Evolutionary conservation across 2,329 filamentous ascomycete genomes (phyloP).

Genomic region (Fusarium tjaetaba): DNA sequence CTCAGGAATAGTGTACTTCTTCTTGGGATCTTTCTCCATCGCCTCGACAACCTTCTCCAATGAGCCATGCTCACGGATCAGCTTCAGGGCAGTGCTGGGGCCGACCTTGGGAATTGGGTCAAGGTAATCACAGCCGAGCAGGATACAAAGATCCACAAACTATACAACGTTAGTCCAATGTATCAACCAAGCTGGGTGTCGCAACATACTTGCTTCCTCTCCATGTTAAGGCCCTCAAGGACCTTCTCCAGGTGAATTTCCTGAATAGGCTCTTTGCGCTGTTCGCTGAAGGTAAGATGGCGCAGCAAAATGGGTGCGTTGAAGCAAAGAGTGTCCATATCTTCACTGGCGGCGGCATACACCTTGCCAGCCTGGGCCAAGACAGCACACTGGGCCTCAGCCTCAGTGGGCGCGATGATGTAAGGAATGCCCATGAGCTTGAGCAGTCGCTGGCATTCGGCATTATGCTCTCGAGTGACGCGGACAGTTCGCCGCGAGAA

Average conservation of each 20-base stretch:
- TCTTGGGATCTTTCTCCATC: constrained; percentile 79
- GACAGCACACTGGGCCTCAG: constrained; percentile 94
- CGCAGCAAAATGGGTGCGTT: constrained; percentile 89
- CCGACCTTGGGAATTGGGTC: constrained; percentile 96
- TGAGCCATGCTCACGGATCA: constrained; percentile 90
- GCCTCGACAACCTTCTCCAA: constrained; percentile 88
- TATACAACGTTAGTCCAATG: constrained; percentile 50
- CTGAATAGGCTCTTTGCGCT: constrained; percentile 96
- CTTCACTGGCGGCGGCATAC: constrained; percentile 94
- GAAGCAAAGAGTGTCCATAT: constrained; percentile 99
- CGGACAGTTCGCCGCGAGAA: constrained; percentile 93
- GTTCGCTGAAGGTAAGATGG: constrained; percentile 96
- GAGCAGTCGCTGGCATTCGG: constrained; percentile 88
- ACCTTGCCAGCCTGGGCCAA: constrained; percentile 93
- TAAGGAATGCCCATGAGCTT: constrained; percentile 97
- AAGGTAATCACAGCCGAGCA: constrained; percentile 97
- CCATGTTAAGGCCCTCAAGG: constrained; percentile 88
- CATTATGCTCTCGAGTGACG: constrained; percentile 96
- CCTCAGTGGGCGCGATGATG: constrained; percentile 94
- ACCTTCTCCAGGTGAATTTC: constrained; percentile 92
- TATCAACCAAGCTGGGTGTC: not conserved
- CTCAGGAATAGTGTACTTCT: constrained; percentile 88
- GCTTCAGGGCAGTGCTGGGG: constrained; percentile 88
- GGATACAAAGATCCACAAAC: constrained; percentile 98
- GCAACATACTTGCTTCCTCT: constrained; percentile 75